Evolutionary conservation across 1,284 basidiomycete genomes (phyloP).

Genomic region (Pseudozyma tsukubaensis): DNA sequence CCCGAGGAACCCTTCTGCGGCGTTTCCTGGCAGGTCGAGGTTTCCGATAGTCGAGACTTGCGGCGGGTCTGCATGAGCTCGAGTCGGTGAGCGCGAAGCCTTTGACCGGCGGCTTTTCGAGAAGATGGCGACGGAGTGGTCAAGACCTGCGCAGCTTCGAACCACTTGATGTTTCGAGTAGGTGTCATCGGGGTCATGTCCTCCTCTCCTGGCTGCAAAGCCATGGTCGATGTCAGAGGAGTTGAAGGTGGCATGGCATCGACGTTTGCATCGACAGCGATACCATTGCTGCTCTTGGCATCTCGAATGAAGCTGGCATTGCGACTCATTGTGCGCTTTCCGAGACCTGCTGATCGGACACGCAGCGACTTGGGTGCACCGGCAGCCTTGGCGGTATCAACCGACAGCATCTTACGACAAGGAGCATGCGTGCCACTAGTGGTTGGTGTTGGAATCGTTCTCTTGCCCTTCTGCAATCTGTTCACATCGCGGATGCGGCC

Average conservation of each 20-base stretch:
- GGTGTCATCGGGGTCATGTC: slow-evolving; percentile 62
- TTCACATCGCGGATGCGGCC: slow-evolving; percentile 41
- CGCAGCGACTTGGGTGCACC: slow-evolving; percentile 39
- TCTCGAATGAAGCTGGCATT: slow-evolving; percentile 36
- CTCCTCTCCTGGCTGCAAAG: slow-evolving; percentile 13
- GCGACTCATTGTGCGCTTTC: slow-evolving; percentile 44
- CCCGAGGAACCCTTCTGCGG: slow-evolving; percentile 29
- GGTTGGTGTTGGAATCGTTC: slow-evolving; percentile 23
- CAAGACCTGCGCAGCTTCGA: slow-evolving; percentile 59
- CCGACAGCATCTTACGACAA: slow-evolving; percentile 40
- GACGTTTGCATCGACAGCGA: slow-evolving; percentile 1
- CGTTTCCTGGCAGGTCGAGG: slow-evolving; percentile 39
- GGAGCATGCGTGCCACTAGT: slow-evolving; percentile 23
- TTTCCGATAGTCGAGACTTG: slow-evolving; percentile 41
- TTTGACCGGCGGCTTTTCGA: slow-evolving; percentile 35
- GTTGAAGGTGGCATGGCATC: slow-evolving; percentile 33
- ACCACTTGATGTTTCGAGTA: slow-evolving; percentile 66
- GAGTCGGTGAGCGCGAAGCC: slow-evolving; percentile 44
- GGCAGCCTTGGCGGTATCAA: slow-evolving; percentile 39
- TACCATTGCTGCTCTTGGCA: slow-evolving; percentile 5
- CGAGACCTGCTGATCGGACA: slow-evolving; percentile 44
- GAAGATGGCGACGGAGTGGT: slow-evolving; percentile 61
- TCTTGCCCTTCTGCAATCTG: slow-evolving; percentile 42
- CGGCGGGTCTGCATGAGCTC: slow-evolving; percentile 43
- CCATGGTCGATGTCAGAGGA: slow-evolving; percentile 20